Base-by-base conservation (phyloP, 768 basidiomycete species). In the Lyophyllum decastes region DNA sequence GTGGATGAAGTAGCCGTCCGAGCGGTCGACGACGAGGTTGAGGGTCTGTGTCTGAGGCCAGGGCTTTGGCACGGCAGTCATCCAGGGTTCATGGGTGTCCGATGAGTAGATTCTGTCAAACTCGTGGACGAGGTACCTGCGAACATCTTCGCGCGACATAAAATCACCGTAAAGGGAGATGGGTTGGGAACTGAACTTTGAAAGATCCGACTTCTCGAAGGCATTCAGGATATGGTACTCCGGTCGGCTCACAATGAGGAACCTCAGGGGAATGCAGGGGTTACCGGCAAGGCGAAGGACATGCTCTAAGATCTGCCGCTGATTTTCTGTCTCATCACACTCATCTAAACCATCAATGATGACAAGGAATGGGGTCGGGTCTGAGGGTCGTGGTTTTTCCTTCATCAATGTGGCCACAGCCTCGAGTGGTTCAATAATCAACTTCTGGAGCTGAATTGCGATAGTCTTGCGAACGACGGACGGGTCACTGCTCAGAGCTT, bases 1-100 rank as follows among this genome's bases (percentile, higher is more conserved):
- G 52, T 62, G 59, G 14, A 62, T 56, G n/a, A 56, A 62, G 19
- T 55, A 48, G 16, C 61, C 58, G 1, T 24, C 52, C 11, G 61
- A 52, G n/a, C 30, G 58, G 12, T 59, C 5, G 0, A 52, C 54
- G 7, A 62, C 11, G 5, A 34, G 12, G n/a, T 52, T 27, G 10
- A 59, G 9, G 2, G 35, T 35, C 9, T n/a, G 4, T n/a, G 5
- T 55, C 30, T 2, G 53, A 26, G 61, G 61, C 61, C 61, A 62
- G 6, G 50, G 43, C 6, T 25, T 35, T 2, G 24, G 9, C 2
- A 54, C 8, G 9, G 14, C 4, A 17, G 21, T n/a, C 55, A 56
- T 56, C 26, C 19, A 30, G 4, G 41, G 30, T 7, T 10, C 21
- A 12, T 56, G 55, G 14, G 40, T 53, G 8, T 40, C 34, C 5